phyloP scores from a whole-genome alignment of 108 stramenopile species.

The Aurantiochytrium sp. region DNA sequence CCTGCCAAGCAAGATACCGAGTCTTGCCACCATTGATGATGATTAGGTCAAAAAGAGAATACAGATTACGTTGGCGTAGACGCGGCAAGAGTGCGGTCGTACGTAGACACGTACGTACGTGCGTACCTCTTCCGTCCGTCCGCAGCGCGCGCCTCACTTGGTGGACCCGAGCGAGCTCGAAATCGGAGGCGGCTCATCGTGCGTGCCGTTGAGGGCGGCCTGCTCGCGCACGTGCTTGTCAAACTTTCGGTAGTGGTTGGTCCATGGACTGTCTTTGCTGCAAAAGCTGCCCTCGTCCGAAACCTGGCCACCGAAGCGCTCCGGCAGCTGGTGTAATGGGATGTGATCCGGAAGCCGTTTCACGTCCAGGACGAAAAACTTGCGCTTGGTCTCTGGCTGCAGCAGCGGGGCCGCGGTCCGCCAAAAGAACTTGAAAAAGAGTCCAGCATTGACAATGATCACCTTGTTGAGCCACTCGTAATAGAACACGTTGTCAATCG shows the following conservation, averaged over 20 bases:
- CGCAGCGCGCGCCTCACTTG: no score
- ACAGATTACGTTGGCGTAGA: no score
- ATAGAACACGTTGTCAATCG: background rate
- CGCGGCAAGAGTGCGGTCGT: no score
- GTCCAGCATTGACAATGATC: conserved; percentile 14
- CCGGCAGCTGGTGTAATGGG: background rate
- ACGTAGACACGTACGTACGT: no score
- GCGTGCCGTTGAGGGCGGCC: background rate
- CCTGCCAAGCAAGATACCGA: no score
- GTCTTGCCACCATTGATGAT: no score
- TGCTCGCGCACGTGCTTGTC: conserved; percentile 6
- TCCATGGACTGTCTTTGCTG: background rate
- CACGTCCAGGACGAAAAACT: background rate
- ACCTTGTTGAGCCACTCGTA: conserved; percentile 20
- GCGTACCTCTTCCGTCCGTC: no score
- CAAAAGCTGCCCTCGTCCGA: conserved; percentile 11
- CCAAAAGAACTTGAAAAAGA: conserved; percentile 12
- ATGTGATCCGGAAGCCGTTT: background rate
- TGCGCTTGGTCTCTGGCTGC: conserved; percentile 18
- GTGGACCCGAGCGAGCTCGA: no score
- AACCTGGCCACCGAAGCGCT: conserved; percentile 7
- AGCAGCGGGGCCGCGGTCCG: background rate
- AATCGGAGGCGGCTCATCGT: background rate
- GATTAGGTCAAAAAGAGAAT: no score
- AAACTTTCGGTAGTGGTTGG: background rate